A percentile compares a stretch with the other conserved stretches of the same genome.
Conservation (phyloP, 768 basidiomycete genomes). For the Russula brevipes region DNA sequence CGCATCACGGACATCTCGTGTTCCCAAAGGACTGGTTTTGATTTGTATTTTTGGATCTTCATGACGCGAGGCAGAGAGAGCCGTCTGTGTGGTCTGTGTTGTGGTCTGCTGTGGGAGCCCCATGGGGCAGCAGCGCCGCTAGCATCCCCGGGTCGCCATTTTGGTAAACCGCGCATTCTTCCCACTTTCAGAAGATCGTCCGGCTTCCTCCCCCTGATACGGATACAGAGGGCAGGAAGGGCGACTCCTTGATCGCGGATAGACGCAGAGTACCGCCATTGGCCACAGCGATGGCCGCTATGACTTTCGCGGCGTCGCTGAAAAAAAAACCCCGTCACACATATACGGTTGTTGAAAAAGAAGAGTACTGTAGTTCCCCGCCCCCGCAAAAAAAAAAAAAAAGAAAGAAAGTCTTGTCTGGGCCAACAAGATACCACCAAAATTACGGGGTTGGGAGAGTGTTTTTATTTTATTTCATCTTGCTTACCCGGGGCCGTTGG, state of each 20-base stretch:
- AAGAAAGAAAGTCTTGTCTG: not conserved
- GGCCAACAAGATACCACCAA: no score
- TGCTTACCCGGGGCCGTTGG: slow-evolving; percentile 37
- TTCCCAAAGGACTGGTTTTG: not conserved
- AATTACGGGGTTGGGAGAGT: no score
- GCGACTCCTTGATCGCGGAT: slow-evolving; percentile 30
- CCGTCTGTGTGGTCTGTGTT: not conserved
- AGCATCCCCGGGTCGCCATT: no score
- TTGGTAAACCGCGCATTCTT: no score
- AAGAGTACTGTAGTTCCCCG: no score
- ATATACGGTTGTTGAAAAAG: not conserved
- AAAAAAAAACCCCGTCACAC: not conserved
- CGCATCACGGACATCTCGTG: not conserved
- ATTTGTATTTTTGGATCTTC: no score
- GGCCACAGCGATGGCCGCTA: slow-evolving; percentile 30
- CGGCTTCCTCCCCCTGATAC: slow-evolving; percentile 4
- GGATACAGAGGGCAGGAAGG: slow-evolving; percentile 32
- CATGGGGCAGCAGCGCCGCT: not conserved
- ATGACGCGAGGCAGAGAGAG: not conserved
- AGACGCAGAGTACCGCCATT: slow-evolving; percentile 26
- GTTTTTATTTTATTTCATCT: not conserved
- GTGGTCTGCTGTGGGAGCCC: not conserved
- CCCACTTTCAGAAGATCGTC: not conserved
- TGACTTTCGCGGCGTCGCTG: slow-evolving; percentile 32
- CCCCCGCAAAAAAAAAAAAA: not conserved